phyloP scores from a whole-genome alignment of 306 rosid species.

The Trichosanthes truncata region DNA sequence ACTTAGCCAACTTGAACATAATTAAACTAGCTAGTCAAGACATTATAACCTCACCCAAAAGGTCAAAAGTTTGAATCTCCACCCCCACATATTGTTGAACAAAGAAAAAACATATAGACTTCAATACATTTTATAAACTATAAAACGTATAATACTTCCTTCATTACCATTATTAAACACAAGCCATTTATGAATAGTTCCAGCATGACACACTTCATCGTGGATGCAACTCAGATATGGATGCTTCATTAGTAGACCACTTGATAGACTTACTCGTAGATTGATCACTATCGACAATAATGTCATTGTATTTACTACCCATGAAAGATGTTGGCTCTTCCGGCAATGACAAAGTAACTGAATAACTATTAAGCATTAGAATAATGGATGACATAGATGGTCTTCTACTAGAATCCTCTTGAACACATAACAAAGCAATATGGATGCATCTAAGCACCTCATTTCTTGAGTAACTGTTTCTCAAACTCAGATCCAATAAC shows the following conservation, averaged over 20 bases:
- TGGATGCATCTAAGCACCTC: constrained; percentile 26
- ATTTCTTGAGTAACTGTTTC: background rate
- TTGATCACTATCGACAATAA: background rate
- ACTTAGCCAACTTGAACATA: too few species aligned
- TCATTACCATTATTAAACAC: too few species aligned
- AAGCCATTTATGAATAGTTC: too few species aligned
- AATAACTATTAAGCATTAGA: constrained; percentile 12
- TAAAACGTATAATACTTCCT: too few species aligned
- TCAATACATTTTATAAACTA: too few species aligned
- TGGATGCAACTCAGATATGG: background rate
- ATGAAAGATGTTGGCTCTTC: background rate
- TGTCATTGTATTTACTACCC: background rate
- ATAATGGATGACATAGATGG: constrained; percentile 21
- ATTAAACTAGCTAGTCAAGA: too few species aligned
- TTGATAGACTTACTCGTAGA: background rate
- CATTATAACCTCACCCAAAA: too few species aligned
- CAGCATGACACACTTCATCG: background rate
- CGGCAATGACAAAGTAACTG: background rate
- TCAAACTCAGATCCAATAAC: constrained; percentile 8
- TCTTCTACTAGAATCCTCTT: constrained; percentile 16
- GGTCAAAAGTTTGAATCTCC: too few species aligned
- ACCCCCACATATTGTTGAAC: too few species aligned
- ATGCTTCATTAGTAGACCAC: background rate
- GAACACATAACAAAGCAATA: constrained; percentile 20
- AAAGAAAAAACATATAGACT: too few species aligned